Percentiles rank a stretch among this genome's conserved stretches.
phyloP scores from a whole-genome alignment of 208 protist genomes.

The Borovskyia barvae region DNA sequence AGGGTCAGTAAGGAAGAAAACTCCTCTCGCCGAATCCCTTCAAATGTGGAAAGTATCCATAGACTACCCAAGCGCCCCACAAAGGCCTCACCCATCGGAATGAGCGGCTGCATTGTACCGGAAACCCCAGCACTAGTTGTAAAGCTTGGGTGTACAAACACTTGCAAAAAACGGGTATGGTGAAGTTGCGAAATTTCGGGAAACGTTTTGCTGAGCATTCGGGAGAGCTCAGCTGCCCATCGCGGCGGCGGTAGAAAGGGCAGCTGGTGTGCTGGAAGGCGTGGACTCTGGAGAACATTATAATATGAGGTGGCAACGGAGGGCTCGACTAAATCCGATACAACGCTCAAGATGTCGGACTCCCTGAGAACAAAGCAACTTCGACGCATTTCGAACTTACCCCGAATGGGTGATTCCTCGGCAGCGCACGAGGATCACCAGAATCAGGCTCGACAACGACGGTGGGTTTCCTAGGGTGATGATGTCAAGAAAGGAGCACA shows the following conservation, averaged over 20 bases:
- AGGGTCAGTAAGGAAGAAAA: conserved; percentile 44
- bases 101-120: conserved; percentile 66
- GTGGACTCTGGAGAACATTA: conserved; percentile 33
- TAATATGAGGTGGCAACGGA: conserved; percentile 8
- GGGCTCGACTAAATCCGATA: conserved; percentile 13
- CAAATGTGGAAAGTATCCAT: conserved; percentile 64
- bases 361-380: not conserved
- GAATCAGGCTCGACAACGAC: too few species aligned
- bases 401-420: too few species aligned
- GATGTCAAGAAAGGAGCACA: too few species aligned
- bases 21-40: conserved; percentile 54
- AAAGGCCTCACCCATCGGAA: conserved; percentile 56
- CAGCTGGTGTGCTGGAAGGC: conserved; percentile 35
- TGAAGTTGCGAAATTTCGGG: conserved; percentile 51
- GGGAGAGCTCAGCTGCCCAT: conserved; percentile 77
- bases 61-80: conserved; percentile 34
- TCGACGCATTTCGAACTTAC: not conserved
- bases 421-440: not conserved
- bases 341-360: conserved; percentile 14
- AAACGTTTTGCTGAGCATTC: conserved; percentile 59
- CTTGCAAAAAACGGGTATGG: conserved; percentile 57
- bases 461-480: too few species aligned
- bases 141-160: conserved; percentile 88
- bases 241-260: conserved; percentile 81
- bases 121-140: conserved; percentile 44